Evolutionary conservation across 1,284 basidiomycete genomes (phyloP).

Genomic region (Porogramme epimiltina): DNA sequence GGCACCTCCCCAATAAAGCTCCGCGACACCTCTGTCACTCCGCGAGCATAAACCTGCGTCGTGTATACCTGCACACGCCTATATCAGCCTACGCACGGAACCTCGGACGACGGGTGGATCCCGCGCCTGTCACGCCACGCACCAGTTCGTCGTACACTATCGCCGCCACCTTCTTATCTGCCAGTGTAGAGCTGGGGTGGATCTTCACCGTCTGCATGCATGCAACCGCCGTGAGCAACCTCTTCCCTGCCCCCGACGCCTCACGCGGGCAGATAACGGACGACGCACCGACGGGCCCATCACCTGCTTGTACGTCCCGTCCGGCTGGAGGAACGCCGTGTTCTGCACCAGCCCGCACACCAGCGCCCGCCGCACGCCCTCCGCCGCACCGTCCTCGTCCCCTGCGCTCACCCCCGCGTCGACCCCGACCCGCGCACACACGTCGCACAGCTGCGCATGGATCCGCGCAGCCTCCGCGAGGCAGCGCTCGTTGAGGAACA

Average conservation of each 20-base stretch:
- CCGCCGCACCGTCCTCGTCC: constrained; percentile 41
- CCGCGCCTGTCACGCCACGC: constrained; percentile 31
- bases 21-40: constrained; percentile 80
- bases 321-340: constrained; percentile 80
- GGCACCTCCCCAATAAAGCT: constrained; percentile 44
- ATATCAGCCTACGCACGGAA: constrained; percentile 7
- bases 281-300: constrained; percentile 75
- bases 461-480: constrained; percentile 86
- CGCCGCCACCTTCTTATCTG: constrained; percentile 78
- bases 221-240: constrained; percentile 3
- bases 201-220: constrained; percentile 74
- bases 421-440: constrained; percentile 64
- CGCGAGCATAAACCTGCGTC: constrained; percentile 83
- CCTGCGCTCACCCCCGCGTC: constrained; percentile 59
- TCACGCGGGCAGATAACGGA: not conserved
- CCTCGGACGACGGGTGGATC: not conserved
- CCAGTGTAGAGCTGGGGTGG: constrained; percentile 82
- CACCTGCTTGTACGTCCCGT: constrained; percentile 84
- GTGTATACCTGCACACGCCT: constrained; percentile 67
- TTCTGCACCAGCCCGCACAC: constrained; percentile 80
- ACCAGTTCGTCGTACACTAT: constrained; percentile 93
- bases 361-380: constrained; percentile 60
- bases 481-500: constrained; percentile 86
- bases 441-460: constrained; percentile 74
- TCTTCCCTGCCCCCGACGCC: not conserved